phyloP scores from a whole-genome alignment of 2,329 filamentous ascomycete genomes.

The Intubia oerlemansii region DNA sequence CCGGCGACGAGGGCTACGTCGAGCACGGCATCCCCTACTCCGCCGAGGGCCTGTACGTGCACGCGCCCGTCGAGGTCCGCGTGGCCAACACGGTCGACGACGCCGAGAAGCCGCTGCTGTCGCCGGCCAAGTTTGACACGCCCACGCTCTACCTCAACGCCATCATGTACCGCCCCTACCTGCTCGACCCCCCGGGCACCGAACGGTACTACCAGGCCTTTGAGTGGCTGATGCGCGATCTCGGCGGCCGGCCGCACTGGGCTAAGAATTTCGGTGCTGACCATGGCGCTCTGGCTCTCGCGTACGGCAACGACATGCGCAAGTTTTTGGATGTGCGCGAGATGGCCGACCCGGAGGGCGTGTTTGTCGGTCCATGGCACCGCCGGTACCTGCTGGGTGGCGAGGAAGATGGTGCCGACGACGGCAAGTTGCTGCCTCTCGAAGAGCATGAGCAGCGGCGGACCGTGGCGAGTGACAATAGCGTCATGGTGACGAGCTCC shows the following conservation, averaged over 20 bases:
- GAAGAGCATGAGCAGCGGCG: constrained; percentile 11
- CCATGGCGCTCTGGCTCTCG: constrained; percentile 29
- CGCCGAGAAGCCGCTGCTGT: constrained; percentile 21
- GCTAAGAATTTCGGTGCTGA: constrained; percentile 53
- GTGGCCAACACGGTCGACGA: constrained; percentile 36
- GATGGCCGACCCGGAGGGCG: constrained; percentile 48
- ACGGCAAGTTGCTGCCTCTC: constrained; percentile 8
- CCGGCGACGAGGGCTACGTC: constrained; percentile 37
- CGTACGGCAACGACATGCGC: constrained; percentile 40
- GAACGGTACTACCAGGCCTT: constrained; percentile 59
- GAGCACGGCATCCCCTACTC: constrained; percentile 47
- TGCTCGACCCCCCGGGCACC: constrained; percentile 44
- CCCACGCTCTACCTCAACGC: constrained; percentile 64
- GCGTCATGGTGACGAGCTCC: constrained; percentile 5
- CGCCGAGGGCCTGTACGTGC: constrained; percentile 47
- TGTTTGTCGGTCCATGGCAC: constrained; percentile 84
- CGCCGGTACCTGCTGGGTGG: constrained; percentile 41
- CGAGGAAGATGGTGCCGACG: constrained; percentile 3
- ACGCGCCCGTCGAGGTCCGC: constrained; percentile 60
- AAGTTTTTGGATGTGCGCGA: constrained; percentile 42
- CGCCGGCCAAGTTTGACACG: constrained; percentile 37
- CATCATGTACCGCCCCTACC: constrained; percentile 56
- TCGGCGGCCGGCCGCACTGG: constrained; percentile 59
- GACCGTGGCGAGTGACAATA: constrained; percentile 7
- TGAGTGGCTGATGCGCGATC: constrained; percentile 61